Evolutionary conservation across 768 basidiomycete species (phyloP).

Genomic region (Lactarius trivialis): DNA sequence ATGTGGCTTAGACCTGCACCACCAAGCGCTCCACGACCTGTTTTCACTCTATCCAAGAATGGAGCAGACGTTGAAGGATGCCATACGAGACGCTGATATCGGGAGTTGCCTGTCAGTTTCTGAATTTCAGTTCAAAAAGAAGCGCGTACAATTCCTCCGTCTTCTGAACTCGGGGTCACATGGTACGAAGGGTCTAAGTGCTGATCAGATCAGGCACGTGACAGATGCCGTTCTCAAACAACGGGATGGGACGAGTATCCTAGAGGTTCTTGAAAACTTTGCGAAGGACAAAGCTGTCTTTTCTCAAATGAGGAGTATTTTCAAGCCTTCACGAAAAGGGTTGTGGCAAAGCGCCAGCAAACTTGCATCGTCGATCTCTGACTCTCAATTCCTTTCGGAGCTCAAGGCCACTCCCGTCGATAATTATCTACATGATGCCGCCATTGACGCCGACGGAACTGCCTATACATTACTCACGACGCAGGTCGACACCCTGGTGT

Average conservation of each 20-base stretch:
- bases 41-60: background rate
- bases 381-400: constrained; percentile 13
- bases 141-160: background rate
- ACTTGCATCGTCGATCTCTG: background rate
- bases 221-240: background rate
- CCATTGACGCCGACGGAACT: background rate
- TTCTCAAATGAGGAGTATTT: background rate
- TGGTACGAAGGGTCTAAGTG: background rate
- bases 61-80: background rate
- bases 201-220: background rate
- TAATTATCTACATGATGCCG: background rate
- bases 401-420: background rate
- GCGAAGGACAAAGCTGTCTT: background rate
- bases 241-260: background rate
- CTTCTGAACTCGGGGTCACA: background rate
- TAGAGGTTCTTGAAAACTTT: background rate
- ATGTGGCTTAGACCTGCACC: background rate
- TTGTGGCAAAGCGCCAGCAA: background rate
- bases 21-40: background rate
- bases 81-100: background rate
- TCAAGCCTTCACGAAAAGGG: background rate
- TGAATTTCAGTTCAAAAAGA: constrained; percentile 7
- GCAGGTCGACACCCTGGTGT: background rate
- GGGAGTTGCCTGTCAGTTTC: background rate
- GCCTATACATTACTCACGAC: constrained; percentile 5